These are phyloP conservation scores for Chrysopogon serrulatus DNA, from an alignment of 176 grass and related monocot species.

Conservation along the genomic window DNA sequence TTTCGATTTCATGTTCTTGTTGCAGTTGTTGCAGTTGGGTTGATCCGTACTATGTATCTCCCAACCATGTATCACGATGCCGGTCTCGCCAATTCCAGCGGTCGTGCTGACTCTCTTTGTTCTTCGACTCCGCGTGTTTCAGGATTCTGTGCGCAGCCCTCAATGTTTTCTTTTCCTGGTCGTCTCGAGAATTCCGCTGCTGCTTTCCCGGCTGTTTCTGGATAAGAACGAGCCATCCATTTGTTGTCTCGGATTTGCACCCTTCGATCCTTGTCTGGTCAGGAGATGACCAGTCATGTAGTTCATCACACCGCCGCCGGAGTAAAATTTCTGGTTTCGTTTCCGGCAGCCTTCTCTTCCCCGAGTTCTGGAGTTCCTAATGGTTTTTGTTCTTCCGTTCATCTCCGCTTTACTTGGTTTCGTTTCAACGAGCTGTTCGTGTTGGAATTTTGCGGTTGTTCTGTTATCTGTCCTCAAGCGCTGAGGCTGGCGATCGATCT, in stretches of 20 bases:
- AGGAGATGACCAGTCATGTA: neutral
- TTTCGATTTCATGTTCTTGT: neutral
- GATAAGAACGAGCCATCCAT: neutral
- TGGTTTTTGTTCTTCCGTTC: neutral
- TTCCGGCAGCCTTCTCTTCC: neutral
- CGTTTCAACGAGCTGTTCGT: neutral
- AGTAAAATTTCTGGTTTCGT: constrained; percentile 3
- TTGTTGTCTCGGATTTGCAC: neutral
- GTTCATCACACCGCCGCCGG: neutral
- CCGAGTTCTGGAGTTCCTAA: neutral
- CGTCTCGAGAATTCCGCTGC: neutral
- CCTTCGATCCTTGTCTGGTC: neutral
- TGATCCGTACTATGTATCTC: constrained; percentile 5
- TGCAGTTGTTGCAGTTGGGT: neutral
- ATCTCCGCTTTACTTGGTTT: neutral
- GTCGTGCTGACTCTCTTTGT: neutral
- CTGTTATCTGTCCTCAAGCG: neutral
- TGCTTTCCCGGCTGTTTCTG: constrained; percentile 1
- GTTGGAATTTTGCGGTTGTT: constrained; percentile 5
- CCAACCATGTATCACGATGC: neutral
- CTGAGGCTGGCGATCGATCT: neutral
- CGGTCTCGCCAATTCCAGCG: neutral
- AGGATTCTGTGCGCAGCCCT: neutral
- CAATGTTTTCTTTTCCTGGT: neutral
- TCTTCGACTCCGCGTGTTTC: neutral